Evolutionary conservation across 371 early-diverging fungal genomes (phyloP), one percentile per base, ranked within the genome.

Genomic region (Mycotypha africana): DNA sequence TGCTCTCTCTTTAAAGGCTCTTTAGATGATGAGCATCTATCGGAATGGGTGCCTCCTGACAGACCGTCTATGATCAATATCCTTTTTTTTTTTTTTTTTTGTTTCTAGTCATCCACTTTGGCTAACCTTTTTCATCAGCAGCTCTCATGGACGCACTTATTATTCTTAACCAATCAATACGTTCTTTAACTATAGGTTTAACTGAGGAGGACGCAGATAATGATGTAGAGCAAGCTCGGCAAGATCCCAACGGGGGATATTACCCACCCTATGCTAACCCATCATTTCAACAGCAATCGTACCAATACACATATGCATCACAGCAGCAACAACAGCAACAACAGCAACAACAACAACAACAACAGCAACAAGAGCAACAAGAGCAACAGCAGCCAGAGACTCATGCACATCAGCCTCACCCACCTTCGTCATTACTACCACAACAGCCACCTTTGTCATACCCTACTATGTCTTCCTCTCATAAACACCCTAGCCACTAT

Each of bases 151-250:
- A n/a, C n/a, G n/a, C 9, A 1, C 17, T 40, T 12, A 31, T 9
- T 47, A 24, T 33, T 42, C 46, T 53, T 57, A 44, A 44, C 62
- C n/a, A n/a, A n/a, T n/a, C n/a, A n/a, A n/a, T n/a, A n/a, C n/a
- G 68, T 31, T 67, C 68, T 19, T 53, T 67, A 14, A 63, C 68
- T 20, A 32, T 63, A 52, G 68, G 68, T 32, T 42, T 67, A 37
- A 26, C 50, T 8, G 53, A 60, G 40, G 51, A 67, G 43, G 61
- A 60, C 3, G 39, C 51, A 8, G 54, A 49, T 3, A 48, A 58
- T 19, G 68, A 67, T 39, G 26, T 67, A 14, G 52, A 45, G 12
- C 49, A 44, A 44, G 65, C 65, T 0, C 45, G 46, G 21, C 51
- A 51, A 36, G n/a, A n/a, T n/a, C n/a, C n/a, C n/a, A n/a, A n/a